Evolutionary conservation across 73 alveolate species (phyloP), one percentile per base, ranked within the genome.

Genomic region (Durusdinium trenchii): DNA sequence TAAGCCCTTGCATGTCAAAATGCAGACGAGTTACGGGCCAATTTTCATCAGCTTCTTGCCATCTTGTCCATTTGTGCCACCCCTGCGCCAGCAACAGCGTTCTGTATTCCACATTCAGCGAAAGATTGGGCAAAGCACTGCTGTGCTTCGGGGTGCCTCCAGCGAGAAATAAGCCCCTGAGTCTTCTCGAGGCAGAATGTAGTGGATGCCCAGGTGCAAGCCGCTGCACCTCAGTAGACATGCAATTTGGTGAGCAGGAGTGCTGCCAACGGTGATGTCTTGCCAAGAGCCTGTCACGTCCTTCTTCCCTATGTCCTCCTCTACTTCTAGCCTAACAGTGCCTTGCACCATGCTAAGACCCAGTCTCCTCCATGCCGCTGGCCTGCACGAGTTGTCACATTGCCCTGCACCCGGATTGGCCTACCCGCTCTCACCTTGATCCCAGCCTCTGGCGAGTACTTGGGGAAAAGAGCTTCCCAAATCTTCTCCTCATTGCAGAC

Each of bases 391-490:
- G 51, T n/a, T 2, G 0, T 60, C 30, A 60, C 73, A 60, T 60
- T 23, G 4, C 30, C n/a, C 1, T 32, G 18, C 73, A 2, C 18
- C 73, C 73, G 30, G 18, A n/a, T n/a, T n/a, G n/a, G n/a, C 30
- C 73, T 60, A 60, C n/a, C 73, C 73, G n/a, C 3, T 60, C 73
- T 23, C 18, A 60, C 43, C 42, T 67, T 28, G 45, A 6, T 28
- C 36, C 54, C 2, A 28, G 54, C 96, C 96, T 89, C 75, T 6
- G 62, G 51, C 51, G 38, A 48, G 42, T 54, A 43, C 60, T 47
- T 91, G 14, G 98, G 98, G 38, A 91, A 91, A 36, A 91, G 75
- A 38, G 76, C 84, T 36, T 47, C 62, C 98, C 98, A 91, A 5
- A 91, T 48, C 89, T 54, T 46, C 76, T 89, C 96, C 96, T 89